Conservation (phyloP, 257 asterid genomes). For the Nicotiana sylvestris region DNA sequence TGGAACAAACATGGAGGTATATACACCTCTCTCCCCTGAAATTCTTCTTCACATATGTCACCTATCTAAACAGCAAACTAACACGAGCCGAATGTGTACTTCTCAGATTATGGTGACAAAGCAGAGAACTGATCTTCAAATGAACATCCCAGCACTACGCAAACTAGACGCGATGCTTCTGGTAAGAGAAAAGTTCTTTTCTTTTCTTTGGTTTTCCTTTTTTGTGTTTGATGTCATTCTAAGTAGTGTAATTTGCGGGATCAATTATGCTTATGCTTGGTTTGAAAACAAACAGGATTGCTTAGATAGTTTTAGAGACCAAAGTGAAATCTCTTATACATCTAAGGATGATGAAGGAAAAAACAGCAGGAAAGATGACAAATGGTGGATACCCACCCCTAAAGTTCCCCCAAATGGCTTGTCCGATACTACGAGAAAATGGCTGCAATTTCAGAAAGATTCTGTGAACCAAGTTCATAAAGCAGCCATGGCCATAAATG, state of each 20-base stretch:
- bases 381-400: constrained; percentile 96
- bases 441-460: constrained; percentile 79
- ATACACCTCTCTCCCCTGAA: background rate
- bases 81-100: background rate
- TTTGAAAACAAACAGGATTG: constrained; percentile 50
- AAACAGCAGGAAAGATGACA: constrained; percentile 36
- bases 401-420: constrained; percentile 69
- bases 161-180: constrained; percentile 79
- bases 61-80: background rate
- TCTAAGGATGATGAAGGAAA: constrained; percentile 41
- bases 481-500: constrained; percentile 89
- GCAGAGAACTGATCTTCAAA: constrained; percentile 69
- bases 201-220: background rate
- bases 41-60: background rate
- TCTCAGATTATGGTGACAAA: constrained; percentile 71
- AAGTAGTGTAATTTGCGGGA: background rate
- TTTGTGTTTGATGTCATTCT: background rate
- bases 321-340: constrained; percentile 59
- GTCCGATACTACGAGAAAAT: constrained; percentile 59
- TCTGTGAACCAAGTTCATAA: constrained; percentile 76
- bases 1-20: constrained; percentile 70
- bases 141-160: constrained; percentile 80
- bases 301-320: constrained; percentile 78
- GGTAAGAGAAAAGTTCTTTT: constrained; percentile 31
- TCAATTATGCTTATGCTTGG: background rate